Percentiles rank a stretch among this genome's conserved stretches.
Conservation (phyloP, 495 filamentous ascomycete species). For the Xylaria cubensis region DNA sequence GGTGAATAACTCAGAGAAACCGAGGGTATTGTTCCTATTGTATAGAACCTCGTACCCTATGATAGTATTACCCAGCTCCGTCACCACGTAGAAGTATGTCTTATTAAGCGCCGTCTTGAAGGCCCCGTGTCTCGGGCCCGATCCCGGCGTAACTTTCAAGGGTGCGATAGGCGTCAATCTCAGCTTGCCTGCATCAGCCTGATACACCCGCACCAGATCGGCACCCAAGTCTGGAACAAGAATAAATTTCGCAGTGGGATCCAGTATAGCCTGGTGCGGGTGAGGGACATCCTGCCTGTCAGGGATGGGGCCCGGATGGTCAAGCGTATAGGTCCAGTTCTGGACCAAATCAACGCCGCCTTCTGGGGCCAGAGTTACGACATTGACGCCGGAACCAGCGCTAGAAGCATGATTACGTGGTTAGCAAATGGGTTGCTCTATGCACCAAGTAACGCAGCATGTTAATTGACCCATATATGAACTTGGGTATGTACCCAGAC, state of each 20-base stretch:
- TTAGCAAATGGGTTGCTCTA: conserved; percentile 12
- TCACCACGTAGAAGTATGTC: conserved; percentile 66
- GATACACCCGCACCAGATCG: conserved; percentile 71
- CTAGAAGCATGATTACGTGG: conserved; percentile 24
- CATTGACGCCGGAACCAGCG: conserved; percentile 41
- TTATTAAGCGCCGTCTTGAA: conserved; percentile 59
- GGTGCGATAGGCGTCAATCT: conserved; percentile 43
- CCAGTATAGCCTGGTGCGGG: conserved; percentile 72
- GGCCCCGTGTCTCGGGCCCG: conserved; percentile 71
- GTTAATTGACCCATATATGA: neutral
- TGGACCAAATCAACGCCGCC: conserved; percentile 49
- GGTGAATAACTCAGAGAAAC: conserved; percentile 52
- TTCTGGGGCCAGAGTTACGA: conserved; percentile 34
- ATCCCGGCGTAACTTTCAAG: conserved; percentile 51
- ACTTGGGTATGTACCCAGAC: neutral
- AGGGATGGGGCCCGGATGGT: conserved; percentile 54
- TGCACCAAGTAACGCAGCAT: neutral
- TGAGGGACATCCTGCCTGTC: conserved; percentile 69
- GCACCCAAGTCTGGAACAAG: conserved; percentile 75
- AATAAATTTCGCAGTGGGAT: conserved; percentile 70
- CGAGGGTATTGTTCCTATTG: conserved; percentile 48
- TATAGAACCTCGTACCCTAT: conserved; percentile 66
- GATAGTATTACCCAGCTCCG: conserved; percentile 67
- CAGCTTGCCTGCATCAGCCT: conserved; percentile 53
- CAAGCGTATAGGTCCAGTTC: conserved; percentile 59